These are phyloP conservation scores for Ceratocystis colombiana DNA, from an alignment of 2,329 filamentous ascomycete genomes.

Conservation along the genomic window DNA sequence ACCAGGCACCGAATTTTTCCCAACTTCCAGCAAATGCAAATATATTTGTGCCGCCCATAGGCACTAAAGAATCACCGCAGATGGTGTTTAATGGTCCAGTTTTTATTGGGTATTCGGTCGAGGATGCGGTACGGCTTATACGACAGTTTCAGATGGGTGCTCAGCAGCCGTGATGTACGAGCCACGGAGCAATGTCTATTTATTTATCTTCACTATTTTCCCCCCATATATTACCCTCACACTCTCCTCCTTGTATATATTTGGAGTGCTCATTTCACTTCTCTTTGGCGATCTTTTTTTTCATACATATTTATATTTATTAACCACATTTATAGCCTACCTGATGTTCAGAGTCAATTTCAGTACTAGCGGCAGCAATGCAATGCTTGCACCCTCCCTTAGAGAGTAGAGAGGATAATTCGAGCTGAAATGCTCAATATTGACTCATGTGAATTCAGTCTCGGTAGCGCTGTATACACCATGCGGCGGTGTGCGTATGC, in stretches of 20 bases:
- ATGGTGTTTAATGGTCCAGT: slow-evolving; percentile 90
- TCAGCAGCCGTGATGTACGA: background rate
- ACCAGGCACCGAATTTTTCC: slow-evolving; percentile 26
- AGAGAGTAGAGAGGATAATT: too few species aligned
- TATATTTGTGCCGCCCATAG: background rate
- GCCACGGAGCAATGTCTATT: slow-evolving; percentile 1
- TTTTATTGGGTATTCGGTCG: slow-evolving; percentile 81
- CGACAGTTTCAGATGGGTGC: slow-evolving; percentile 42
- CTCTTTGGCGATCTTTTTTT: too few species aligned
- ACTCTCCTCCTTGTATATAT: slow-evolving; percentile 18
- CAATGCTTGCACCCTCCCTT: too few species aligned
- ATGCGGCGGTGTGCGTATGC: too few species aligned
- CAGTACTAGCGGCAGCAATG: too few species aligned
- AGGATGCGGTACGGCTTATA: slow-evolving; percentile 69
- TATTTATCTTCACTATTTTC: slow-evolving; percentile 14
- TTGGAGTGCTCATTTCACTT: background rate
- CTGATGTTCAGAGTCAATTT: too few species aligned
- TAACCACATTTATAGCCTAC: too few species aligned
- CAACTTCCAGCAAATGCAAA: slow-evolving; percentile 4
- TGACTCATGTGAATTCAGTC: too few species aligned
- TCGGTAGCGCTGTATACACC: too few species aligned
- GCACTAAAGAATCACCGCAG: slow-evolving; percentile 39
- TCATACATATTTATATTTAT: too few species aligned
- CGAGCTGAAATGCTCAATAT: too few species aligned
- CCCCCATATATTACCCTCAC: too few species aligned